Conservation (phyloP, 2,329 filamentous ascomycete species). For the Ophiostoma angusticollis region DNA sequence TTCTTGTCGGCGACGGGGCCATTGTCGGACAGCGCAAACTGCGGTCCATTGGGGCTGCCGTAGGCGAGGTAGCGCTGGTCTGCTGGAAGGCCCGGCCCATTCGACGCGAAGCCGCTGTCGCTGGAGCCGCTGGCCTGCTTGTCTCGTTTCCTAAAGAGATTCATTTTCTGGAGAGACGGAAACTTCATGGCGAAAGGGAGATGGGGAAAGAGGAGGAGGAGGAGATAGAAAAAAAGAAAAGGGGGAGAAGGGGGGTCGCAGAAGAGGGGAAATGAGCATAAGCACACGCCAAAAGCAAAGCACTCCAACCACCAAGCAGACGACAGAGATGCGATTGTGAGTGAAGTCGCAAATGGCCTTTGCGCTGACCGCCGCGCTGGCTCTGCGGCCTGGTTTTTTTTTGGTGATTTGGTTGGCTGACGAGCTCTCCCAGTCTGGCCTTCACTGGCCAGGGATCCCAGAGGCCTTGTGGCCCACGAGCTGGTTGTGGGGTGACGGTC, state of each 20-base stretch:
- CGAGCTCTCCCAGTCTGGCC: background rate
- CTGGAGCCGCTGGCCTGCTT: slow-evolving; percentile 18
- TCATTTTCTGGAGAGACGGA: slow-evolving; percentile 17
- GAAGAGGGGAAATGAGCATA: background rate
- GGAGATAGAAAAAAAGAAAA: background rate
- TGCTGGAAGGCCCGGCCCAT: slow-evolving; percentile 2
- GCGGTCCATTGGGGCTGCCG: slow-evolving; percentile 11
- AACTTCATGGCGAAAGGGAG: slow-evolving; percentile 4
- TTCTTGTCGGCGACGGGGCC: background rate
- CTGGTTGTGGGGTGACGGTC: too few species aligned
- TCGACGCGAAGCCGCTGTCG: slow-evolving; percentile 2
- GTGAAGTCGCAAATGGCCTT: background rate
- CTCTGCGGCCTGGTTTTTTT: background rate
- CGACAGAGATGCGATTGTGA: background rate
- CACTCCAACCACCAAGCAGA: too few species aligned
- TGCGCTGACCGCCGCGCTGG: too few species aligned
- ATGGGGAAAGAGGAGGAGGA: background rate
- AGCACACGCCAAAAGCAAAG: background rate
- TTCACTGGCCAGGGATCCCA: too few species aligned
- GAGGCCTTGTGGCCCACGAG: too few species aligned
- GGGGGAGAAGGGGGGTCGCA: background rate
- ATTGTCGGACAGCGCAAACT: slow-evolving; percentile 4
- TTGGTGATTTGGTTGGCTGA: slow-evolving; percentile 10
- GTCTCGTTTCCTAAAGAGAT: slow-evolving; percentile 23
- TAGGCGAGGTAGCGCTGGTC: slow-evolving; percentile 16